These are phyloP conservation scores for Sisymbrium irio DNA, from an alignment of 345 rosid genomes.

Conservation along the genomic window DNA sequence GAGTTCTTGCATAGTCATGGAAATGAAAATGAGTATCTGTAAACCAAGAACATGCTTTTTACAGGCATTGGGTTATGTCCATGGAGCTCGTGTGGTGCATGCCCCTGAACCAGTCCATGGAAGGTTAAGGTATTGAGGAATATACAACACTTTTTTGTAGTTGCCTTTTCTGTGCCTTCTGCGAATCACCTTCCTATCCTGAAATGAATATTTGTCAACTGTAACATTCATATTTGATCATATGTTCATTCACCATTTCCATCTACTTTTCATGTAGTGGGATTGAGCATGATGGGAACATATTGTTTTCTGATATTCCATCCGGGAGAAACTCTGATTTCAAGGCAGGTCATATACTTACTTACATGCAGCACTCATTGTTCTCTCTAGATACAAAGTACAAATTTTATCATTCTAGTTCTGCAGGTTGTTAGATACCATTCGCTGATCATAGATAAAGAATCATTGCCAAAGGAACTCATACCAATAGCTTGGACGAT, in stretches of 20 bases:
- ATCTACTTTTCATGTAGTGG: conserved; percentile 50
- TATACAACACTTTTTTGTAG: too few species aligned
- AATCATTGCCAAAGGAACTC: conserved; percentile 80
- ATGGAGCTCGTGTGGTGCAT: conserved; percentile 83
- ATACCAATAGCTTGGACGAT: conserved; percentile 86
- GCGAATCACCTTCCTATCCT: too few species aligned
- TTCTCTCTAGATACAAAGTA: conserved; percentile 11
- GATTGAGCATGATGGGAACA: conserved; percentile 76
- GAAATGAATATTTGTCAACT: not conserved
- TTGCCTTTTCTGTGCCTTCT: too few species aligned
- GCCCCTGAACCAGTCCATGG: conserved; percentile 96
- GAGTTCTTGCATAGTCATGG: not conserved
- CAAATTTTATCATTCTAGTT: conserved; percentile 5
- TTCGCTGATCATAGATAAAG: conserved; percentile 76
- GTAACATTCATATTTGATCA: not conserved
- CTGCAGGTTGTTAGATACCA: conserved; percentile 91
- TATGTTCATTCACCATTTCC: conserved; percentile 14
- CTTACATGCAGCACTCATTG: not conserved
- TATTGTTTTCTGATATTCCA: conserved; percentile 68
- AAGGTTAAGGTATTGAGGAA: conserved; percentile 68
- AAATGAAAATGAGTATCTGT: not conserved
- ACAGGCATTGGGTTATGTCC: conserved; percentile 91
- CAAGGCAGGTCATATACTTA: conserved; percentile 53
- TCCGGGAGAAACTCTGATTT: conserved; percentile 80
- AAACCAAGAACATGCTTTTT: conserved; percentile 9